phyloP scores from a whole-genome alignment of 108 stramenopile genomes.

The Cyclotella baltica region DNA sequence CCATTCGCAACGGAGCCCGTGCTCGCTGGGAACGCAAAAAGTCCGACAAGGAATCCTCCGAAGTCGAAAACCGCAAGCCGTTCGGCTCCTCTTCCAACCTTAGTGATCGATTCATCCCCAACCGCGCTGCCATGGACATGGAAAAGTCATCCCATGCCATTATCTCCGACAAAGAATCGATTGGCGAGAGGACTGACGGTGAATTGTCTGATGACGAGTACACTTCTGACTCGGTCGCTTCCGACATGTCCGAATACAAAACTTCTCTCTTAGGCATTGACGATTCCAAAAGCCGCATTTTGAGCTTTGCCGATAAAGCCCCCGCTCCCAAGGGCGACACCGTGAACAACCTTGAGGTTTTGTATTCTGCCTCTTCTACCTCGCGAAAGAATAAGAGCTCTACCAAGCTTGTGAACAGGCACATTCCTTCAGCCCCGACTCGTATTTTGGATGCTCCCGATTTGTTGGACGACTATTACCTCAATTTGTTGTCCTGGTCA shows the following conservation, averaged over 20 bases:
- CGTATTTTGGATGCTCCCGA: constrained; percentile 99
- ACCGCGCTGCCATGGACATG: constrained; percentile 80
- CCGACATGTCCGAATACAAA: constrained; percentile 61
- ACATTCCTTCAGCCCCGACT: constrained; percentile 93
- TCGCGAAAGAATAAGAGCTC: constrained; percentile 67
- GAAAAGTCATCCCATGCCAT: constrained; percentile 76
- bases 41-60: constrained; percentile 27
- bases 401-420: constrained; percentile 52
- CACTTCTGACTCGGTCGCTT: constrained; percentile 55
- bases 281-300: constrained; percentile 76
- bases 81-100: constrained; percentile 20
- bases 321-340: constrained; percentile 96
- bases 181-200: constrained; percentile 66
- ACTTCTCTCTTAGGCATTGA: constrained; percentile 74
- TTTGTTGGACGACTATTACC: constrained; percentile 98
- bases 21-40: constrained; percentile 90
- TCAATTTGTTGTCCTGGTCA: constrained; percentile 97
- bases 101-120: constrained; percentile 89
- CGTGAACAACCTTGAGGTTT: constrained; percentile 93
- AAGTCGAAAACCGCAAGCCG: constrained; percentile 41
- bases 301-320: constrained; percentile 96
- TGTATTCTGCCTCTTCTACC: constrained; percentile 90
- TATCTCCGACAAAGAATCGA: constrained; percentile 51
- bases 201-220: constrained; percentile 87
- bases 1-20: constrained; percentile 71